Evolutionary conservation across 352 stramenopile species (phyloP), one percentile per base, ranked within the genome.

Genomic region (Globisporangium nodosum): DNA sequence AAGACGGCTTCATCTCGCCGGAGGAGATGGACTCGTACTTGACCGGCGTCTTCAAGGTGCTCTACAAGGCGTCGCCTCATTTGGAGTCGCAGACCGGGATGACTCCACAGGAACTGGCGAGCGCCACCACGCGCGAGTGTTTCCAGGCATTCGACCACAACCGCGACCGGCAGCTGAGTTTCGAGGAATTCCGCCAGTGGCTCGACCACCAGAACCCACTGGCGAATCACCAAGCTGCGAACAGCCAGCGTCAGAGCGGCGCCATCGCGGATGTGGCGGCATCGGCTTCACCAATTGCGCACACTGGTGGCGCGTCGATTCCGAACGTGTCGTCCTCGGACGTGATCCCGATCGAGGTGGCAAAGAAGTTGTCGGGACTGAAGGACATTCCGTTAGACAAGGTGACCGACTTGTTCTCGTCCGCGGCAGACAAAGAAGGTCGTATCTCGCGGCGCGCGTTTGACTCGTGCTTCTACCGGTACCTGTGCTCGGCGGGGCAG

Each of bases 21-120:
- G 56, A 85, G 3, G 86, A 96, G 68, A 93, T 96, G 85, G 59
- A 65, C n/a, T 66, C 68, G 42, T 96, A 95, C 64, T 69, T 96
- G 47, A 85, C 85, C 16, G 77, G 81, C 15, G 70, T 96, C 7
- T 96, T 96, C 63, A 91, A 89, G 54, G 71, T 96, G 12, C 76
- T 96, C 45, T 94, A 88, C 69, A 90, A 94, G 63, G 85, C 81
- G 18, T 91, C 82, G 1, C 82, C 84, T 1, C 66, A 90, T 15
- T 40, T 94, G 6, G 56, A 76, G 48, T 37, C 46, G 1, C 80
- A 82, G 45, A 88, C 78, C 13, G 69, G 72, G 16, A 74, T 88
- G 70, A 74, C 52, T 21, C 75, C 87, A 0, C 57, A 74, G 20
- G 68, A 93, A 53, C 64, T 96, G n/a, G 86, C 87, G 12, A 61